Evolutionary conservation across 2,329 filamentous ascomycete genomes (phyloP), one percentile per base, ranked within the genome.

Genomic region (Myriosclerotinia duriaeana): DNA sequence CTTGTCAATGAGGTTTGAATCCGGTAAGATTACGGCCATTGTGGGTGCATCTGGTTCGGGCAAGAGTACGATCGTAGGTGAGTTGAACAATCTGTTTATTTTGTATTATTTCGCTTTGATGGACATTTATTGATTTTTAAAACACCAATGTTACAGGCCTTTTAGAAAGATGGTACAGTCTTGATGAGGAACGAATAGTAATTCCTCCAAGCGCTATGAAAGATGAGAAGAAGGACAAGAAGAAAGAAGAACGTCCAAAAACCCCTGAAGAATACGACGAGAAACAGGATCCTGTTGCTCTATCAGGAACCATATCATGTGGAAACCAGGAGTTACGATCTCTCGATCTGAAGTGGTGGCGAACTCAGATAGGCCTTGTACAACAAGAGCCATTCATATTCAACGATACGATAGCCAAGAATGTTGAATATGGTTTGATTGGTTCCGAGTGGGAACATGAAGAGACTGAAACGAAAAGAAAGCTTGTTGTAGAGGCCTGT

Each of bases 381-480:
- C 86, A 89, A 69, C 88, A 90, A 72, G 87, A 90, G 66, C 87
- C 87, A 0, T 87, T 88, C 66, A 78, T 90, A 1, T 90, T 90
- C 76, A 88, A 89, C 71, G 84, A 87, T 46, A 85, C 85, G 0
- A 87, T 90, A 46, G 85, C 80, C 71, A 81, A 82, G 14, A 90
- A 90, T 69, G 85, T 90, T 6, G 81, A 83, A 0, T 83, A 84
- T 70, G 88, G 87, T 0, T 75, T 89, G 2, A 78, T 84, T 66
- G 79, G 83, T 64, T 80, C 82, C 56, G 73, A 81, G 9, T 84
- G 83, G 79, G 81, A 86, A 70, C 71, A 83, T n/a, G 80, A 82
- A 26, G 67, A 82, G 0, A 81, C 83, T 36, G 84, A 85, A 26
- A 80, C 79, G 65, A 88, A 89, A 77, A 79, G 80, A 68, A 79